These are phyloP conservation scores for Dichotomocladium elegans DNA, from an alignment of 371 early-diverging fungal species.

Conservation along the genomic window DNA sequence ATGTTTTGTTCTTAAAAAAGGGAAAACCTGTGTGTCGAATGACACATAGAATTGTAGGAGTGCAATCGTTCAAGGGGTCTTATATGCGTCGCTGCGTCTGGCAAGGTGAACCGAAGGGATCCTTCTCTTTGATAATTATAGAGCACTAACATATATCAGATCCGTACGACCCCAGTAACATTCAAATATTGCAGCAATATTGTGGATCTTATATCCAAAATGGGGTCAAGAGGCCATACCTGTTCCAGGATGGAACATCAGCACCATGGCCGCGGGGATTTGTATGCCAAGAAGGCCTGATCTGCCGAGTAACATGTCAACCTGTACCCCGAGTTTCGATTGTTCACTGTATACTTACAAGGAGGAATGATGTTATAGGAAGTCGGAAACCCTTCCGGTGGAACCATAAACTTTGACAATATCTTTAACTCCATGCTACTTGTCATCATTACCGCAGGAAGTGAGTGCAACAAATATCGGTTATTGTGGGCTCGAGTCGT, in stretches of 20 bases:
- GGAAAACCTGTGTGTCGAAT: background rate
- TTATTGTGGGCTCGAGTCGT: too few species aligned
- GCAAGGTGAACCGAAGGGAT: conserved; percentile 27
- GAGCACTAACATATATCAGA: conserved; percentile 13
- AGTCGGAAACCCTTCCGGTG: conserved; percentile 45
- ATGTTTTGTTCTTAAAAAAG: background rate
- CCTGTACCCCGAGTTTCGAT: too few species aligned
- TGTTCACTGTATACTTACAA: background rate
- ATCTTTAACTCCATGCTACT: conserved; percentile 57
- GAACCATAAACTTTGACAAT: conserved; percentile 58
- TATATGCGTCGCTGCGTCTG: conserved; percentile 58
- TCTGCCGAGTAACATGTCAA: conserved; percentile 49
- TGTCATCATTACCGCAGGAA: conserved; percentile 49
- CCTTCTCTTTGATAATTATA: background rate
- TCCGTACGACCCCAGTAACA: conserved; percentile 24
- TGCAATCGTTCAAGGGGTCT: conserved; percentile 67
- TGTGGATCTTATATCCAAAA: conserved; percentile 45
- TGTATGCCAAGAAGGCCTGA: conserved; percentile 48
- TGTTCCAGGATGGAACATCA: conserved; percentile 14
- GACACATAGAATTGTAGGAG: conserved; percentile 61
- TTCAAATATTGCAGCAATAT: conserved; percentile 34
- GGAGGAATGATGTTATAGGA: conserved; percentile 19
- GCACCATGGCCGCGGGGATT: conserved; percentile 53
- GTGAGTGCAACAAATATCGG: too few species aligned
- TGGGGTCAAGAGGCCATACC: conserved; percentile 18